Evolutionary conservation across 805 yeast genomes (phyloP), one percentile per base, ranked within the genome.

Genomic region (Pichia paraexigua): DNA sequence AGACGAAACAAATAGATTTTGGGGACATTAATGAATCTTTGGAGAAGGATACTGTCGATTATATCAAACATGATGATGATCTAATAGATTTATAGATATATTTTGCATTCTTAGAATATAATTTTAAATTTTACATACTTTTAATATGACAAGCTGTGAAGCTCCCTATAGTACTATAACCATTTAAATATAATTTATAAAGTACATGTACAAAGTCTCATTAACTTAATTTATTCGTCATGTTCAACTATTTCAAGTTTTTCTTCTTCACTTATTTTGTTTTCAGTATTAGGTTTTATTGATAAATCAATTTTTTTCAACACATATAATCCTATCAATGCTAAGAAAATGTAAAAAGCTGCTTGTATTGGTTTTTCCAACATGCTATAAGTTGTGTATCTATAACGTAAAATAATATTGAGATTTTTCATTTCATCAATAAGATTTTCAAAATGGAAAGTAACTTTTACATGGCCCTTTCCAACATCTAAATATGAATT

Each of bases 391-490:
- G 68, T 60, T 9, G 87, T 68, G 67, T 79, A 88, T 57, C 69
- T 73, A 69, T 91, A 92, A 56, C 76, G 73, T 51, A 91, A 73
- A 47, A 76, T 68, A 5, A 90, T 67, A 43, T 79, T 79, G 18
- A 80, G 70, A 41, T 70, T 70, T 53, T 76, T 72, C 63, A 87
- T 73, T 52, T 82, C 89, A 64, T 86, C 95, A 50, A 86, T 76
- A 55, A 91, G 61, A 65, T 87, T 83, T 18, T 66, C 63, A 65
- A 73, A 86, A 25, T 67, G 67, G 45, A 90, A 66, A 17, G 83
- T 76, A 15, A 87, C 77, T 56, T 86, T 84, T 18, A 87, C 81
- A 60, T 92, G 95, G 25, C 98, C 97, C 25, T 74, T 69, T 25
- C 79, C 70, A 57, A 83, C 73, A 66, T 92, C 99, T 57, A 92